Base-by-base conservation (phyloP, 2,329 filamentous ascomycete species). In the Gaeumannomyces tritici region DNA sequence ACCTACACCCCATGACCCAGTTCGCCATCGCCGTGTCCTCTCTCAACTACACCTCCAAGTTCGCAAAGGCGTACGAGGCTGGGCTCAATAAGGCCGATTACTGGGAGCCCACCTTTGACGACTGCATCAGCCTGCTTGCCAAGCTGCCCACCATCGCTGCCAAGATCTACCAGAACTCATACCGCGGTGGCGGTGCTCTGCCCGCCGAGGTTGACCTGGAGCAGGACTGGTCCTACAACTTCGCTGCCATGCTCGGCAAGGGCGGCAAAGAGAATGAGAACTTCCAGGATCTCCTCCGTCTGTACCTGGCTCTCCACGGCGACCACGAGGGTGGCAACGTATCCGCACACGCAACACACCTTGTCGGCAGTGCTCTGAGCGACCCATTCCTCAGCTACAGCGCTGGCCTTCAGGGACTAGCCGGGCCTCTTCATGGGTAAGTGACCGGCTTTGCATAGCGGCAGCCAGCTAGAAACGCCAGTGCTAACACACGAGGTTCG, bases 151-250 rank as follows among this genome's bases (percentile, higher is more conserved):
- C 91, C 65, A 93, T 99, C 69, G 95, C 95, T 31, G 95, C 95
- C 64, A 96, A 96, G 77, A 97, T 99, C 72, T 97, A 99, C 83
- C 91, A 96, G 72, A 95, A 95, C 75, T 82, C 91, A 66, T 90
- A 95, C 83, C 80, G 85, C 69, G 86, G 93, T 74, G 83, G 82
- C 63, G 87, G 89, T 71, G 80, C 89, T 67, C 81, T 96, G 65
- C 87, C 91, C 11, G 84, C 88, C 69, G 80, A 89, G 74, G 80
- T 96, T 60, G 93, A 99, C 70, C 76, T 85, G 63, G 83, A 89
- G 68, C 91, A 97, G 78, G 95, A 99, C 77, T 99, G 95, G 95
- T 89, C 93, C 0, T 96, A 97, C 83, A 99, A 99, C 83, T 99
- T 97, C 72, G 95, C 95, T 57, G 90, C 92, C 67, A 92, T 98